phyloP scores from a whole-genome alignment of 2,329 filamentous ascomycete genomes.

The Ophiocordyceps camponoti-leonardi region DNA sequence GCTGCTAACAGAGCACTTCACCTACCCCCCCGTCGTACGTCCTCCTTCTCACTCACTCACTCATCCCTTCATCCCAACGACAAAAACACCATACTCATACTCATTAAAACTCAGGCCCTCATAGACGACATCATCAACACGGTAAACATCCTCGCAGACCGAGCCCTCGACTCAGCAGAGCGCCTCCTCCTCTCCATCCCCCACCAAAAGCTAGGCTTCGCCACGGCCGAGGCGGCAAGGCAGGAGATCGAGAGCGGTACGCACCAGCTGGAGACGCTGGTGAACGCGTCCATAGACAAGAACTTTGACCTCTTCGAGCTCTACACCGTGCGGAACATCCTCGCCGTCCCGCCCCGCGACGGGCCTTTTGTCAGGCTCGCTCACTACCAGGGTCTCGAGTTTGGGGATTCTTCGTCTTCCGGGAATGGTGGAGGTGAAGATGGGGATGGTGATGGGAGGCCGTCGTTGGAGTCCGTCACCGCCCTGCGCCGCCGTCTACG shows the following conservation, averaged over 20 bases:
- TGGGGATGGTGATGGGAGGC: too few species aligned
- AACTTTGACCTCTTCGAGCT: constrained; percentile 81
- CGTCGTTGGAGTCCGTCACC: constrained; percentile 51
- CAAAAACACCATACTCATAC: neutral
- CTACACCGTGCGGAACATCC: constrained; percentile 73
- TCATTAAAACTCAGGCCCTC: constrained; percentile 43
- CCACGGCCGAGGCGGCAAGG: constrained; percentile 22
- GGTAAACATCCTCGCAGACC: constrained; percentile 84
- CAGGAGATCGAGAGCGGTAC: constrained; percentile 76
- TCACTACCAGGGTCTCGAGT: constrained; percentile 62
- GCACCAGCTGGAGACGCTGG: constrained; percentile 67
- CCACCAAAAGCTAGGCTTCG: constrained; percentile 66
- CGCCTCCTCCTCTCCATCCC: constrained; percentile 59
- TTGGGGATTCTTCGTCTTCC: too few species aligned
- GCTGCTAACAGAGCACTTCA: constrained; percentile 87
- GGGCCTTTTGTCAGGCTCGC: constrained; percentile 63
- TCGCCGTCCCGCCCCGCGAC: constrained; percentile 52
- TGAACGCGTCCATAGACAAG: constrained; percentile 67
- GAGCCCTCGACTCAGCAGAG: constrained; percentile 77
- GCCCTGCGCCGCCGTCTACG: constrained; percentile 56
- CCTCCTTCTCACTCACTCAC: neutral
- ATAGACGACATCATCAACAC: constrained; percentile 98
- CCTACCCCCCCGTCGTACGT: constrained; percentile 78
- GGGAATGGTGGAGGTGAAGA: too few species aligned
- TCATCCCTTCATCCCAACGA: too few species aligned